Evolutionary conservation across 768 basidiomycete genomes (phyloP).

Genomic region (Pulveroboletus sp.): DNA sequence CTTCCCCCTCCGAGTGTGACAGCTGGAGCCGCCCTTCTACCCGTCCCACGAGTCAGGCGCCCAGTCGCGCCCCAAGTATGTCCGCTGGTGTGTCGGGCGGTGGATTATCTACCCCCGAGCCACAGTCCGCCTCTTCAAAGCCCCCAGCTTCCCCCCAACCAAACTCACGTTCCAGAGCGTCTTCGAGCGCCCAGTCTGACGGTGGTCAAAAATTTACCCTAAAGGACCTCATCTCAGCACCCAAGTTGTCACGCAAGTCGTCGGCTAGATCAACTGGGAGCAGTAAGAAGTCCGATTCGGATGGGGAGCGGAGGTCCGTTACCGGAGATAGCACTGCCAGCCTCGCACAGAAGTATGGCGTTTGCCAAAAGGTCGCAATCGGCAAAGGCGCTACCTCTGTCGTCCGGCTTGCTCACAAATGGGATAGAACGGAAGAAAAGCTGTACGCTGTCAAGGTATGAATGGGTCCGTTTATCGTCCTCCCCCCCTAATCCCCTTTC

Average conservation of each 20-base stretch:
- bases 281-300: constrained; percentile 67
- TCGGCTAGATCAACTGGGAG: constrained; percentile 68
- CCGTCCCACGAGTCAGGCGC: constrained; percentile 53
- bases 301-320: constrained; percentile 42
- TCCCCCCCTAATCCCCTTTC: not conserved
- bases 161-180: constrained; percentile 33
- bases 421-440: constrained; percentile 96
- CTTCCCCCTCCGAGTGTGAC: constrained; percentile 55
- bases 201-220: constrained; percentile 75
- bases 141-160: constrained; percentile 17
- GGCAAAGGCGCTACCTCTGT: constrained; percentile 99
- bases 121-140: constrained; percentile 23
- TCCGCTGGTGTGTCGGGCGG: constrained; percentile 38
- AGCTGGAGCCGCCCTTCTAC: constrained; percentile 61
- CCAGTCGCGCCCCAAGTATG: constrained; percentile 39
- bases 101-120: constrained; percentile 29
- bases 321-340: constrained; percentile 52
- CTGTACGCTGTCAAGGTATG: constrained; percentile 95
- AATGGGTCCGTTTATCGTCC: not conserved
- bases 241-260: constrained; percentile 68
- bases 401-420: constrained; percentile 95
- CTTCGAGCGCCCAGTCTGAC: constrained; percentile 52
- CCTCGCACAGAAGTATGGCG: constrained; percentile 87
- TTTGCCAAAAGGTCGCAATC: constrained; percentile 95
- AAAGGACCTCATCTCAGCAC: constrained; percentile 73